Evolutionary conservation across 306 rosid species (phyloP).

Genomic region (Trifolium subterraneum): DNA sequence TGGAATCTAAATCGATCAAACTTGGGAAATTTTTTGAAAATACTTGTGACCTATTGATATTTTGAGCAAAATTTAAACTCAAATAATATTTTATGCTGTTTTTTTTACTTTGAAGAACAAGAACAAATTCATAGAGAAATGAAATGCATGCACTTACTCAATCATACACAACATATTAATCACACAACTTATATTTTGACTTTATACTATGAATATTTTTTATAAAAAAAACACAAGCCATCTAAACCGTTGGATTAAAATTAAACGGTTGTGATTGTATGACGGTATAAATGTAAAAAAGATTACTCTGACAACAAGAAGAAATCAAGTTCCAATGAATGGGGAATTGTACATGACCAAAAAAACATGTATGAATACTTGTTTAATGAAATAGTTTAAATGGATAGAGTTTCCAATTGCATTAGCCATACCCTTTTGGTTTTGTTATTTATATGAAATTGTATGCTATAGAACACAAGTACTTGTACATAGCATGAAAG

Average conservation of each 20-base stretch:
- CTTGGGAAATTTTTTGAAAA: too few species aligned
- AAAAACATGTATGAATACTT: background rate
- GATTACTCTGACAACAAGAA: background rate
- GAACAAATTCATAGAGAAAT: too few species aligned
- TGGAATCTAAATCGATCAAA: too few species aligned
- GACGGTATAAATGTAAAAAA: background rate
- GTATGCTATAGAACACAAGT: background rate
- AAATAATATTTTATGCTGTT: too few species aligned
- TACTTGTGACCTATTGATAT: too few species aligned
- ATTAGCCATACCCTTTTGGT: conserved; percentile 7
- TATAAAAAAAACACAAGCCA: background rate
- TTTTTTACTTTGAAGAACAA: too few species aligned
- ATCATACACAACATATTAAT: background rate
- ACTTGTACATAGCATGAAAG: conserved; percentile 57
- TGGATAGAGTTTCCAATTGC: conserved; percentile 6
- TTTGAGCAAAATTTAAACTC: too few species aligned
- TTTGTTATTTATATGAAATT: conserved; percentile 29
- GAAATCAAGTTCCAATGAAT: conserved; percentile 11
- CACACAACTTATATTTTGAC: too few species aligned
- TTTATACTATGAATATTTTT: background rate
- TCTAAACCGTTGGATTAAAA: background rate
- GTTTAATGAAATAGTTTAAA: background rate
- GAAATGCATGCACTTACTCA: too few species aligned
- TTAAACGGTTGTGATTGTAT: background rate
- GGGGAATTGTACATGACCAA: background rate